These are phyloP conservation scores for Euclidium syriacum DNA, from an alignment of 345 rosid genomes.

Conservation along the genomic window DNA sequence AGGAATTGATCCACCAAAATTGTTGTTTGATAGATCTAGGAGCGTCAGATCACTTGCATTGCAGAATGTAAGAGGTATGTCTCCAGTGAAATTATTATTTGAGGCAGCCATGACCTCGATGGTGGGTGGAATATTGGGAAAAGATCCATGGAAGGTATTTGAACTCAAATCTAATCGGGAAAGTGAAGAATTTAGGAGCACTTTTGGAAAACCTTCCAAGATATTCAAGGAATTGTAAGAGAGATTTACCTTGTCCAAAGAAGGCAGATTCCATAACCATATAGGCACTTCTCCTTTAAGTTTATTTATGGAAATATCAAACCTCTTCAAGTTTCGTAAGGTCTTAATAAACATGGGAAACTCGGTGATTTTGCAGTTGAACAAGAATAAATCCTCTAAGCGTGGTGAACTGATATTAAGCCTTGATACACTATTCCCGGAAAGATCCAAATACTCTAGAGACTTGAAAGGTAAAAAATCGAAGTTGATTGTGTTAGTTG, in stretches of 20 bases:
- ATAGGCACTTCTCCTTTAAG: not conserved
- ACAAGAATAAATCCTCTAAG: not conserved
- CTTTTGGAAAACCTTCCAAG: not conserved
- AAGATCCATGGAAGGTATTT: not conserved
- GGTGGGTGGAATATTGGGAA: not conserved
- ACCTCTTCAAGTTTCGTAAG: not conserved
- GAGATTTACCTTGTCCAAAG: not conserved
- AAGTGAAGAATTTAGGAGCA: not conserved
- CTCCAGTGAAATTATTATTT: slow-evolving; percentile 29
- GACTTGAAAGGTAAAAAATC: not conserved
- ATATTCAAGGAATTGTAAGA: not conserved
- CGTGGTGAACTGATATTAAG: not conserved
- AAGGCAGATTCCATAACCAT: slow-evolving; percentile 1
- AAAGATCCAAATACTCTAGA: not conserved
- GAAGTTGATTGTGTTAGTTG: not conserved
- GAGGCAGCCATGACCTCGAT: not conserved
- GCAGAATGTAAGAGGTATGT: slow-evolving; percentile 35
- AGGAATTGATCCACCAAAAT: slow-evolving; percentile 29
- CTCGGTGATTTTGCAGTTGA: not conserved
- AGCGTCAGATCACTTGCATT: slow-evolving; percentile 8
- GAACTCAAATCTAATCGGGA: not conserved
- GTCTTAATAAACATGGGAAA: not conserved
- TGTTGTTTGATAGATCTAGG: slow-evolving; percentile 39
- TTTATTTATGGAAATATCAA: not conserved
- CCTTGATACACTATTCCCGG: not conserved